Conservation (phyloP, 495 filamentous ascomycete genomes). For the Elasticomyces elasticus region DNA sequence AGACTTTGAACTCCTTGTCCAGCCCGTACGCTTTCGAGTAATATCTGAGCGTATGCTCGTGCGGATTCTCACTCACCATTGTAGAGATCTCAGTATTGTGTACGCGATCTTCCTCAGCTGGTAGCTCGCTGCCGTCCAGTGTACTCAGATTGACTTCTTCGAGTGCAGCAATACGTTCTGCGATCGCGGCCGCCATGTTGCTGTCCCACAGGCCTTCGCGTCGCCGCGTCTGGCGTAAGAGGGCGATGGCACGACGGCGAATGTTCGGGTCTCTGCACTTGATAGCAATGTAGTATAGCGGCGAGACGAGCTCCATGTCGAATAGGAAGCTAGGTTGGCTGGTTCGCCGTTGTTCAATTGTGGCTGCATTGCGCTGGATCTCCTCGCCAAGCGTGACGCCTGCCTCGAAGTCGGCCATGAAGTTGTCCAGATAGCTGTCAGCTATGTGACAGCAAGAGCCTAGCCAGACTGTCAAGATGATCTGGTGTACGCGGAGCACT, state of each 20-base stretch:
- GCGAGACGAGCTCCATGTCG: conserved; percentile 20
- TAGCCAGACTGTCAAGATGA: conserved; percentile 10
- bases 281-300: conserved; percentile 15
- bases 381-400: conserved; percentile 10
- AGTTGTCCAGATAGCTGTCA: conserved; percentile 8
- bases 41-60: conserved; percentile 3
- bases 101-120: conserved; percentile 8
- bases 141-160: conserved; percentile 13
- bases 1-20: conserved; percentile 12
- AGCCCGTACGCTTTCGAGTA: conserved; percentile 9
- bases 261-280: conserved; percentile 18
- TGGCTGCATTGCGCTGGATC: background rate
- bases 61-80: background rate
- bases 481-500: conserved; percentile 17
- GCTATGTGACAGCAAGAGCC: background rate
- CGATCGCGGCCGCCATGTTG: conserved; percentile 10
- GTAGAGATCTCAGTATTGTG: conserved; percentile 9
- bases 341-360: background rate
- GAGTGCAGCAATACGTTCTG: conserved; percentile 9
- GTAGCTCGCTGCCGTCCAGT: conserved; percentile 3
- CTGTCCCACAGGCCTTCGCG: conserved; percentile 21
- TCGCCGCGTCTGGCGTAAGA: conserved; percentile 6
- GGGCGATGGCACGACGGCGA: conserved; percentile 12
- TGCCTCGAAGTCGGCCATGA: conserved; percentile 1
- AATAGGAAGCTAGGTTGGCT: conserved; percentile 12